Percentiles rank a stretch among this genome's conserved stretches.
Evolutionary conservation across 176 grass and related monocot genomes (phyloP).

Genomic region (Avena insularis): DNA sequence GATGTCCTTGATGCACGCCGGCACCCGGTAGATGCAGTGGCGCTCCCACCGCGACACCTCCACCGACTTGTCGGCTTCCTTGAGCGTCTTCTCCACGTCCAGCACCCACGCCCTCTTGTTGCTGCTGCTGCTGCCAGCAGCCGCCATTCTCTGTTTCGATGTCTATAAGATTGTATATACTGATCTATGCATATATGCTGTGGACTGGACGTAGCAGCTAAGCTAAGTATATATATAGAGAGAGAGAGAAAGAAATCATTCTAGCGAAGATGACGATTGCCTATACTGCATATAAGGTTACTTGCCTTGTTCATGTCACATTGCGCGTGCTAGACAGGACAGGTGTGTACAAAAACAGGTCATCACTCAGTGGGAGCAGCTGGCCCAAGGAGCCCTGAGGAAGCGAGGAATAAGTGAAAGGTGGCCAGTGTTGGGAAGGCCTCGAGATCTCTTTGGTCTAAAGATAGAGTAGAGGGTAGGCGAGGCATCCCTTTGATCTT

Average conservation of each 20-base stretch:
- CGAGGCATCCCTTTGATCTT: constrained; percentile 28
- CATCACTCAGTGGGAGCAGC: neutral
- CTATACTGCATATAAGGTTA: neutral
- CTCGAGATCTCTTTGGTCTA: no score
- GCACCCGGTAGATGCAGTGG: constrained; percentile 70
- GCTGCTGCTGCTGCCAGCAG: neutral
- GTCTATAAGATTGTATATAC: neutral
- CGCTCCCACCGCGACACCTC: constrained; percentile 65
- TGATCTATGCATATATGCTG: no score
- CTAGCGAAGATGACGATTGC: neutral
- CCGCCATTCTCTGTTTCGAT: neutral
- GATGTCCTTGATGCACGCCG: constrained; percentile 52
- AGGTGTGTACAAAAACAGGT: neutral
- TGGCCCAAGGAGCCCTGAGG: neutral
- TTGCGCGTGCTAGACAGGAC: neutral
- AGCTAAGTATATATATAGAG: neutral
- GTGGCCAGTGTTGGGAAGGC: neutral
- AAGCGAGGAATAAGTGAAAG: constrained; percentile 50
- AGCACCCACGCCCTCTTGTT: constrained; percentile 51
- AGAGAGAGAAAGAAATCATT: neutral
- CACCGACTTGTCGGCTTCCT: constrained; percentile 26
- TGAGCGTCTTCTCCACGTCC: constrained; percentile 53
- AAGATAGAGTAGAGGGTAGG: constrained; percentile 40
- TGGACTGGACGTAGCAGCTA: neutral
- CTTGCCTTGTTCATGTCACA: constrained; percentile 39